These are phyloP conservation scores for Amauroascus verrucosus DNA, from an alignment of 2,329 filamentous ascomycete species.

Conservation along the genomic window DNA sequence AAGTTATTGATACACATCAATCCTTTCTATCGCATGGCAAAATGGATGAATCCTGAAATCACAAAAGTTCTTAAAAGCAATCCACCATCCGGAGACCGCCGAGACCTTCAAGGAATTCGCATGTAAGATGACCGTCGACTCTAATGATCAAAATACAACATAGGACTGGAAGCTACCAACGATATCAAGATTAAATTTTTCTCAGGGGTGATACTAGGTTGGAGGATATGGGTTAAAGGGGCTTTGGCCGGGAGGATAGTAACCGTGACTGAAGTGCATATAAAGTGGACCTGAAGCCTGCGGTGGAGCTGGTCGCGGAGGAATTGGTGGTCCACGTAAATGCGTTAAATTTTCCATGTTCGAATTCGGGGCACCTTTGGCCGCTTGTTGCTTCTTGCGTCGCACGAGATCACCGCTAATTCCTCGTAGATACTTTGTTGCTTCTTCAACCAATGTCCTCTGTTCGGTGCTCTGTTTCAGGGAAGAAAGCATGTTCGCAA, in stretches of 20 bases:
- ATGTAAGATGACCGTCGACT: too few species aligned
- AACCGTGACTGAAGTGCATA: too few species aligned
- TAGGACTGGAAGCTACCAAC: too few species aligned
- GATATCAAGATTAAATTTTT: too few species aligned
- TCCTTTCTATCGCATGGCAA: too few species aligned
- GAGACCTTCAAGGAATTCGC: too few species aligned
- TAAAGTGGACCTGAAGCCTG: too few species aligned
- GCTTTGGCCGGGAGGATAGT: not conserved
- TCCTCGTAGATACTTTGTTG: slow-evolving; percentile 47
- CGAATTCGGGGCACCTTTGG: not conserved
- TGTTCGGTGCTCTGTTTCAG: slow-evolving; percentile 51
- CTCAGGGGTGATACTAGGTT: not conserved
- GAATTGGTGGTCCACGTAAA: not conserved
- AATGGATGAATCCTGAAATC: too few species aligned
- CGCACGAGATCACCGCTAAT: slow-evolving; percentile 48
- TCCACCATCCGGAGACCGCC: too few species aligned
- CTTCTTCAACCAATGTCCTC: slow-evolving; percentile 43
- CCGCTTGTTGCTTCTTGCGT: slow-evolving; percentile 33
- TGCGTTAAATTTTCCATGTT: not conserved
- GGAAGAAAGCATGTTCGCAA: slow-evolving; percentile 54
- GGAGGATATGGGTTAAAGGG: not conserved
- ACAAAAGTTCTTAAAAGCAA: too few species aligned
- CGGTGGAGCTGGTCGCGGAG: not conserved
- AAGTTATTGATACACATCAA: too few species aligned
- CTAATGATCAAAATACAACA: too few species aligned